Base-by-base conservation (phyloP, 2,329 filamentous ascomycete genomes). In the Fusarium continuum region DNA sequence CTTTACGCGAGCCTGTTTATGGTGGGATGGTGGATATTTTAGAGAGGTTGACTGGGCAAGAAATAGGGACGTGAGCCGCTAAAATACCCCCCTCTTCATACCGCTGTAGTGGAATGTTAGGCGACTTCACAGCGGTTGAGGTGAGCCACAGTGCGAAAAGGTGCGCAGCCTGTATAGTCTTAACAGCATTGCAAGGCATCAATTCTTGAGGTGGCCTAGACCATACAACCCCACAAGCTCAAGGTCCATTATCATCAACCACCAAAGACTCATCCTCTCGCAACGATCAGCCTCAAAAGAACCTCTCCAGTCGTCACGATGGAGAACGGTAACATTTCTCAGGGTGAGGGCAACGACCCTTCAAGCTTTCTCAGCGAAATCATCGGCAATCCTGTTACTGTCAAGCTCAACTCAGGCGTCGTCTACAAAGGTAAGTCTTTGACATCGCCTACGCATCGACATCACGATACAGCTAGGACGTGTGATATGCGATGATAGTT, bases 361-460 rank as follows among this genome's bases (percentile, higher is more conserved):
- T 96, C 93, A 11, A 89, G 91, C 68, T 99, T 99, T 77, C 83
- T 99, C 57, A 88, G 91, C 77, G 92, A 97, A 75, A 97, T 99
- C 75, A 96, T 97, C 73, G 93, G 94, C 60, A 92, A 92, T 65
- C 88, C 92, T 31, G 95, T 99, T 67, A 96, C 92, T 2, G 94
- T 99, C 68, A 98, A 98, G 81, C 85, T 99, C 70, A 99, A 99
- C 80, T 97, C 93, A n/a, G 95, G 95, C 50, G 93, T 97, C 59
- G 89, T 98, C 63, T 99, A 97, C 85, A 97, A 95, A 85, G 95
- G 94, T 94, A 58, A 73, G 79, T 65, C 23, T 47, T n/a, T 6
- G 19, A 32, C 20, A 2, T 38, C 47, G 23, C 39, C 43, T 17
- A 14, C 38, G 43, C 53, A 55, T 54, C 35, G 13, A 52, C 9